phyloP scores from a whole-genome alignment of 2,329 filamentous ascomycete genomes.

The Mycosphaerella sp. region DNA sequence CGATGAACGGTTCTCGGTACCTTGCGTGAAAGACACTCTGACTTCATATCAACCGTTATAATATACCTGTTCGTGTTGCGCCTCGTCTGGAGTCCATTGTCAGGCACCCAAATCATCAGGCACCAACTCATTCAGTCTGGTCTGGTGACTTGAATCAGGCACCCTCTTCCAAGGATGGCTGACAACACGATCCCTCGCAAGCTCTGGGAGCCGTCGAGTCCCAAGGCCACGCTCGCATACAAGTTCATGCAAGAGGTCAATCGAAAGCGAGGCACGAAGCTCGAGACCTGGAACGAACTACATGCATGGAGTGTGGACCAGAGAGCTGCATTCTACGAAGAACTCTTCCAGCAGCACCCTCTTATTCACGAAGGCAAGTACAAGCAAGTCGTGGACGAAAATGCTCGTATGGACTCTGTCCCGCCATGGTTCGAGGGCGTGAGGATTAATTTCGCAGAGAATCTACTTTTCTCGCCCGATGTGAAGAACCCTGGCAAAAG shows the following conservation, averaged over 20 bases:
- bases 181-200: conserved; percentile 35
- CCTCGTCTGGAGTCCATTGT: neutral
- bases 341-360: conserved; percentile 54
- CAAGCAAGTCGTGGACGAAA: conserved; percentile 58
- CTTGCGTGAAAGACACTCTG: neutral
- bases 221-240: conserved; percentile 54
- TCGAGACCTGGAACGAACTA: conserved; percentile 64
- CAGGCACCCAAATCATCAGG: conserved; percentile 2
- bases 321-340: conserved; percentile 59
- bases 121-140: neutral
- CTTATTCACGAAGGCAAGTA: conserved; percentile 57
- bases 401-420: conserved; percentile 61
- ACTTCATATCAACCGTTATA: neutral
- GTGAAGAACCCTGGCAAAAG: conserved; percentile 41
- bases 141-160: conserved; percentile 5
- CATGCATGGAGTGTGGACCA: conserved; percentile 62
- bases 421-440: conserved; percentile 74
- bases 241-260: conserved; percentile 62
- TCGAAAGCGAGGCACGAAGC: conserved; percentile 47
- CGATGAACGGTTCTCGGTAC: neutral
- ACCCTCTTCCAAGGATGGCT: conserved; percentile 10
- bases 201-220: conserved; percentile 41
- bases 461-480: conserved; percentile 58
- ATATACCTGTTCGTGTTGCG: neutral
- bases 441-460: conserved; percentile 71